Evolutionary conservation across 176 grass and related monocot species (phyloP).

Genomic region (sorghum (Sorghum bicolor)): DNA sequence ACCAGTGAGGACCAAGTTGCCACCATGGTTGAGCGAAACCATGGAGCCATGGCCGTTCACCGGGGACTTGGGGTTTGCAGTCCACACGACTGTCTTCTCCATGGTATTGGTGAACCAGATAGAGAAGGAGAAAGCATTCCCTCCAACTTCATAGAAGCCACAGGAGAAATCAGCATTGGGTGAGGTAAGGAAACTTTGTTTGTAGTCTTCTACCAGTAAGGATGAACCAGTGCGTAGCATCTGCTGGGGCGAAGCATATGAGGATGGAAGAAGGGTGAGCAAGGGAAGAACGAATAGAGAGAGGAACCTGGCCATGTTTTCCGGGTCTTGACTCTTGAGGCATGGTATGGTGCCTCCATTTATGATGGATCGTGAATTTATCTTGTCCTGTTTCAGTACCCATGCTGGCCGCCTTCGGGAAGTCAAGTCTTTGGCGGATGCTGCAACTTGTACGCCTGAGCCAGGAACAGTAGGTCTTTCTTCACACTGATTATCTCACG

Average conservation of each 20-base stretch:
- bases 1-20: slow-evolving; percentile 54
- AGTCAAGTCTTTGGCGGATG: background rate
- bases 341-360: background rate
- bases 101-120: slow-evolving; percentile 55
- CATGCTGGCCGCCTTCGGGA: slow-evolving; percentile 6
- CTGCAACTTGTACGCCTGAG: background rate
- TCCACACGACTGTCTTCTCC: slow-evolving; percentile 54
- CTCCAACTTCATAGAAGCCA: slow-evolving; percentile 56
- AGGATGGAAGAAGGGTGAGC: slow-evolving; percentile 24
- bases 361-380: background rate
- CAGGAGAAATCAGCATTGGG: slow-evolving; percentile 45
- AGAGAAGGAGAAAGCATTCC: slow-evolving; percentile 64
- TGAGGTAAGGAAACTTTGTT: slow-evolving; percentile 43
- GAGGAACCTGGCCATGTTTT: slow-evolving; percentile 30
- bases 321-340: background rate
- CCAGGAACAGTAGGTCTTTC: background rate
- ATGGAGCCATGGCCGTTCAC: slow-evolving; percentile 68
- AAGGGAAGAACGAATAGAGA: slow-evolving; percentile 28
- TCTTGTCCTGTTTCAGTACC: background rate
- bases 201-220: slow-evolving; percentile 34
- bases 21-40: slow-evolving; percentile 29
- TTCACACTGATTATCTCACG: background rate
- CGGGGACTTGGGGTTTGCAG: slow-evolving; percentile 49
- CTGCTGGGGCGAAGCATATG: slow-evolving; percentile 11
- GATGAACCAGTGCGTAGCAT: slow-evolving; percentile 29